Conservation (phyloP, 2,329 filamentous ascomycete species). For the Paecilomyces variotii region DNA sequence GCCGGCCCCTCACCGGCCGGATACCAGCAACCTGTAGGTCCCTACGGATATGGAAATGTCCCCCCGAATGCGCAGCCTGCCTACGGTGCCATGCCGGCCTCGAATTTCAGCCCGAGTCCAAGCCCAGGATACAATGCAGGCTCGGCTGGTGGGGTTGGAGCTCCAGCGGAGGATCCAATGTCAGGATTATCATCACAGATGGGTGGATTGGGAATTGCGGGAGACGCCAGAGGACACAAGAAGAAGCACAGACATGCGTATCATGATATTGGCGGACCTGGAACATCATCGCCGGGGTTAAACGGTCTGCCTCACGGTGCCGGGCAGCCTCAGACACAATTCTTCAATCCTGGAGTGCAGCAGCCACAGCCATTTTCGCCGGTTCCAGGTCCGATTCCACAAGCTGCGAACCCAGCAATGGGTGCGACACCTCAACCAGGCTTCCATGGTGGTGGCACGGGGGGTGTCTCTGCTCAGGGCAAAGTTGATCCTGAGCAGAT, state of each 20-base stretch:
- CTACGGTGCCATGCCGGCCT: constrained; percentile 20
- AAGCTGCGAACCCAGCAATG: constrained; percentile 10
- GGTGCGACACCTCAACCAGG: constrained; percentile 21
- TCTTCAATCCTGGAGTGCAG: constrained; percentile 49
- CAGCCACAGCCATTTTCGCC: constrained; percentile 22
- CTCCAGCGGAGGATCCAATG: constrained; percentile 24
- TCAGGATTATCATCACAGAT: constrained; percentile 56
- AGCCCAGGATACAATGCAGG: constrained; percentile 20
- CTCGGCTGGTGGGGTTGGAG: constrained; percentile 16
- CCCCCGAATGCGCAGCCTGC: constrained; percentile 25
- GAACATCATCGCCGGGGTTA: constrained; percentile 54
- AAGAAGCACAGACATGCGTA: constrained; percentile 96
- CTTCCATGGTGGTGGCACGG: constrained; percentile 38
- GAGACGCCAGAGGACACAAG: constrained; percentile 49
- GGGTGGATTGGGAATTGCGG: constrained; percentile 63
- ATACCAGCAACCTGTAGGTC: constrained; percentile 28
- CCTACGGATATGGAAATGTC: constrained; percentile 29
- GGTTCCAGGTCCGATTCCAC: constrained; percentile 15
- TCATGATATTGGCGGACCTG: constrained; percentile 70
- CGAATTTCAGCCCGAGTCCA: constrained; percentile 15
- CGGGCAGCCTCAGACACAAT: constrained; percentile 49
- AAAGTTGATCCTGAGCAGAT: constrained; percentile 86
- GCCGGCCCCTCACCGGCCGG: constrained; percentile 28
- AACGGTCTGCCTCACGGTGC: constrained; percentile 57
- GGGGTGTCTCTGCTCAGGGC: constrained; percentile 58